These are phyloP conservation scores for Malania oleifera DNA, from an alignment of 164 flowering plant species.

Conservation along the genomic window DNA sequence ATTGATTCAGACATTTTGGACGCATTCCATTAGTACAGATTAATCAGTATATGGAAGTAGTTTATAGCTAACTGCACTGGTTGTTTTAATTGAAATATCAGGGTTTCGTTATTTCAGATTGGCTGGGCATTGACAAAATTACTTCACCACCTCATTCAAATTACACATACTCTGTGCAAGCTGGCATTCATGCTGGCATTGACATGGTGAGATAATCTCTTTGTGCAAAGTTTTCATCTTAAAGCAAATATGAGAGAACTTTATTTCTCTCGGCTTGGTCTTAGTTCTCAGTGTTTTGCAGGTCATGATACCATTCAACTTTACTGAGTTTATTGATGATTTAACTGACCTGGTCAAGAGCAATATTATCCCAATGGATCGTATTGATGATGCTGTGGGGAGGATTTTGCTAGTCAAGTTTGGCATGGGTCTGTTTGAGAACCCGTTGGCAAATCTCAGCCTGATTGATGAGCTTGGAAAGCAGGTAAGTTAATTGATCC, in stretches of 20 bases:
- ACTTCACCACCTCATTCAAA: conserved; percentile 46
- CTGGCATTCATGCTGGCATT: conserved; percentile 47
- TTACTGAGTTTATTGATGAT: conserved; percentile 42
- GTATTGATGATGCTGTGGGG: conserved; percentile 56
- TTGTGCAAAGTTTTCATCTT: neutral
- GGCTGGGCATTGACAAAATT: conserved; percentile 54
- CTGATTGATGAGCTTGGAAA: conserved; percentile 46
- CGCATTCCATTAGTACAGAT: no score
- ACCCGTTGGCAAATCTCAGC: conserved; percentile 49
- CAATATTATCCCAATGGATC: conserved; percentile 40
- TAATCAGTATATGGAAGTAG: no score
- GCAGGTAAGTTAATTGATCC: conserved; percentile 36
- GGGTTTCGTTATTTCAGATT: conserved; percentile 65
- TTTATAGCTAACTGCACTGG: neutral
- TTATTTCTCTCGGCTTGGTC: no score
- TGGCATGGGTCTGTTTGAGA: conserved; percentile 53
- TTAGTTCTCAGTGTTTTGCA: conserved; percentile 13
- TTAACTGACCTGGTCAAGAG: conserved; percentile 39
- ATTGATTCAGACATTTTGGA: no score
- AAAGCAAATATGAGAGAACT: neutral
- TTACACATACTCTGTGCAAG: conserved; percentile 49
- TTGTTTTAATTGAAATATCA: conserved; percentile 15
- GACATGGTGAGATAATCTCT: conserved; percentile 44
- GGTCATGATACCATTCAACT: conserved; percentile 51
- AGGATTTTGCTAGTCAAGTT: conserved; percentile 50